Base-by-base conservation (phyloP, 2,329 filamentous ascomycete species). In the Botrytis byssoidea region DNA sequence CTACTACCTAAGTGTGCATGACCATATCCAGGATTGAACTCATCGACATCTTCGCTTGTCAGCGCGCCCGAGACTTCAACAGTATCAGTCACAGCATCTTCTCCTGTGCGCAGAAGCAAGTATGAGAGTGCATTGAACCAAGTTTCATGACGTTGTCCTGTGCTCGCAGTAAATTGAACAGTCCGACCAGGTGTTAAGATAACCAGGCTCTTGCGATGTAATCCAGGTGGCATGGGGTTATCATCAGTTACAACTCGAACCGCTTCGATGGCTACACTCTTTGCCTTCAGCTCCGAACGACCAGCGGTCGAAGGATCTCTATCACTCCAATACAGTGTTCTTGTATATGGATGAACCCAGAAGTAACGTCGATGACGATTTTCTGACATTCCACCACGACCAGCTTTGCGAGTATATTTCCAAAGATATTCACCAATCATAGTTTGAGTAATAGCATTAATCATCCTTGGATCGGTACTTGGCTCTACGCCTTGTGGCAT, bases 381-480 rank as follows among this genome's bases (percentile, higher is more conserved):
- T 78, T 91, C 92, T 0, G 95, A 98, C 83, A 97, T 90, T 76
- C 94, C 93, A 72, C 91, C 92, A 37, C 95, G 91, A n/a, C 94
- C 95, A 74, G 95, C 88, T 85, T 96, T 97, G 79, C 96, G 92
- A 0, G 96, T 99, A 83, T 99, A 99, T 83, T 99, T 99, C 96
- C 96, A 99, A 59, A 99, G 86, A 82, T 95, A 98, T 82, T 99
- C 96, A 73, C 96, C 96, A 80, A 99, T 98, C 96, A 99, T 99
- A 29, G 96, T 98, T 83, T 99, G 95, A 3, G 96, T 99, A 77
- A 99, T 98, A 67, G 96, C 96, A 84, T 98, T 94, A 78, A 99
- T 98, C 94, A 99, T 98, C 79, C 95, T 93, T 76, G 95, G 95
- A 83, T 99, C 96, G 8, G 94, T 97, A 76, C 89, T 88, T 32